Evolutionary conservation across 1,139 yeast genomes (phyloP).

Genomic region (Saccharomyces pastorianus): DNA sequence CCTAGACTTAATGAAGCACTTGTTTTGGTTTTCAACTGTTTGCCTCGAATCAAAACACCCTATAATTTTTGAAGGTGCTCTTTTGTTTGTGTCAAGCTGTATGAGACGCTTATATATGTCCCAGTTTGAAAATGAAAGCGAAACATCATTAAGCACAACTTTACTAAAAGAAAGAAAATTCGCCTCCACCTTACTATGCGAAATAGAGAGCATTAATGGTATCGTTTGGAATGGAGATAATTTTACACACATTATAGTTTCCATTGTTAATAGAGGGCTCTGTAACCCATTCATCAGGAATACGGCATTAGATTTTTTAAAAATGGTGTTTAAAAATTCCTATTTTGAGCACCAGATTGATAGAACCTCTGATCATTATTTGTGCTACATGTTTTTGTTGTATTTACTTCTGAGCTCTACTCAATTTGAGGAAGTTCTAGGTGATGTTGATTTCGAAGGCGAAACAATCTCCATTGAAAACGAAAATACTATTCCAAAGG

Average conservation of each 20-base stretch:
- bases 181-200: constrained; percentile 38
- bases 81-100: constrained; percentile 36
- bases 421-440: constrained; percentile 41
- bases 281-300: constrained; percentile 53
- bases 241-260: constrained; percentile 50
- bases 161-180: constrained; percentile 29
- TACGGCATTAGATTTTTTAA: constrained; percentile 47
- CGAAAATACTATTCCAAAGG: constrained; percentile 39
- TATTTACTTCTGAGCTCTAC: constrained; percentile 46
- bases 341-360: constrained; percentile 26
- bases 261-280: constrained; percentile 53
- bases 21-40: constrained; percentile 60
- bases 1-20: constrained; percentile 46
- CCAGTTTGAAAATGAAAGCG: constrained; percentile 16
- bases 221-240: constrained; percentile 40
- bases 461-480: constrained; percentile 32
- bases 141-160: constrained; percentile 7
- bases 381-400: constrained; percentile 48
- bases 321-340: constrained; percentile 42
- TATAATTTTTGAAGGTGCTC: constrained; percentile 50
- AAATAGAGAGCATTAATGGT: constrained; percentile 39
- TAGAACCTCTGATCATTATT: constrained; percentile 21
- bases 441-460: constrained; percentile 40
- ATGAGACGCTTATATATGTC: constrained; percentile 27
- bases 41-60: constrained; percentile 36